Percentiles rank a stretch among this genome's conserved stretches.
These are phyloP conservation scores for Kregervanrija pseudodelftensis DNA, from an alignment of 805 yeast genomes.

Conservation along the genomic window DNA sequence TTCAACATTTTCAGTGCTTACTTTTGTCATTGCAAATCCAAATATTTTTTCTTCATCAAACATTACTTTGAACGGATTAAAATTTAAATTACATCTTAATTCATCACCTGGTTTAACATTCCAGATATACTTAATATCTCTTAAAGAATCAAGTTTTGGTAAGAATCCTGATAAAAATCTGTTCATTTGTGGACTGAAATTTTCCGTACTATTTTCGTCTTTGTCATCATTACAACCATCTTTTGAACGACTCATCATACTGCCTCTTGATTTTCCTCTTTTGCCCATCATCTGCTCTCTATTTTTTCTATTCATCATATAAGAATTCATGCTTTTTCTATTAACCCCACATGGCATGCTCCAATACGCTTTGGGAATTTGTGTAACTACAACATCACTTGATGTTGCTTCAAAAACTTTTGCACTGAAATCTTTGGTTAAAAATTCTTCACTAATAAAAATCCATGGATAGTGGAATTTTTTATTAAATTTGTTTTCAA, in stretches of 20 bases:
- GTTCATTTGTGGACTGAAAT: slow-evolving; percentile 65
- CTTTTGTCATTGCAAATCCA: slow-evolving; percentile 44
- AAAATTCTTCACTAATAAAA: slow-evolving; percentile 41
- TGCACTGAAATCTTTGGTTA: slow-evolving; percentile 31
- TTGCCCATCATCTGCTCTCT: slow-evolving; percentile 29
- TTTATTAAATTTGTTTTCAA: slow-evolving; percentile 34
- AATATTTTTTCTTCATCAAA: slow-evolving; percentile 38
- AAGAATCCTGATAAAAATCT: slow-evolving; percentile 44
- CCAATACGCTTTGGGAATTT: slow-evolving; percentile 42
- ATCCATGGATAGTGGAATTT: slow-evolving; percentile 35
- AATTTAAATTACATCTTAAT: slow-evolving; percentile 42
- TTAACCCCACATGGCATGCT: slow-evolving; percentile 38
- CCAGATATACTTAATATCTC: slow-evolving; percentile 48
- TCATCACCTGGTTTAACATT: slow-evolving; percentile 47
- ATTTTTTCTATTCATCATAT: slow-evolving; percentile 4
- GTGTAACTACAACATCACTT: slow-evolving; percentile 35
- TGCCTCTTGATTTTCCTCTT: slow-evolving; percentile 50
- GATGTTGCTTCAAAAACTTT: slow-evolving; percentile 29
- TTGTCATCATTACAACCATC: slow-evolving; percentile 19
- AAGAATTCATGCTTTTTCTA: slow-evolving; percentile 26
- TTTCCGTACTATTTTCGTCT: slow-evolving; percentile 52
- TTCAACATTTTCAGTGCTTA: slow-evolving; percentile 43
- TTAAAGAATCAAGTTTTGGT: slow-evolving; percentile 39
- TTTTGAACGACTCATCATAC: slow-evolving; percentile 39
- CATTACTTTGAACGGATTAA: slow-evolving; percentile 43